These are phyloP conservation scores for Aureobasidium sp. DNA, from an alignment of 2,329 filamentous ascomycete genomes.

Conservation along the genomic window DNA sequence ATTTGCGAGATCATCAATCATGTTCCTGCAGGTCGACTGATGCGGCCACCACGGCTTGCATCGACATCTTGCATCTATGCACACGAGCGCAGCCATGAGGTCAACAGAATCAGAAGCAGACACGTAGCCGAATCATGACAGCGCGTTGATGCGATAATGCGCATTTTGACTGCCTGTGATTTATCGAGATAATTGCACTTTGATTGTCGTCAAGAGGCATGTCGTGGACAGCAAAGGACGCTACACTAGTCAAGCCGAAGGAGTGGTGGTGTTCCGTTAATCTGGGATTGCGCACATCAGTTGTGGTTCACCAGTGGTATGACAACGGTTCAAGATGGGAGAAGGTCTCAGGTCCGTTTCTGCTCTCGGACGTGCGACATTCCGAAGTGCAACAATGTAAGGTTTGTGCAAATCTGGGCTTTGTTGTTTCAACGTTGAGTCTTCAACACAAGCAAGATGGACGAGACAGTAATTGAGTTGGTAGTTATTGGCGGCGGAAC, in stretches of 20 bases:
- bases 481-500: neutral
- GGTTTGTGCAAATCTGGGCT: neutral
- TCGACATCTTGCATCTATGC: constrained; percentile 4
- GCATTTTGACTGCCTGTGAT: neutral
- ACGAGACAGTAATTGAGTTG: neutral
- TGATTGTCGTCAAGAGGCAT: neutral
- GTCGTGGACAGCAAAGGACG: neutral
- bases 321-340: constrained; percentile 3
- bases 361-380: neutral
- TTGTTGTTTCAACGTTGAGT: neutral
- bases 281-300: neutral
- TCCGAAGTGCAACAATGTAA: neutral
- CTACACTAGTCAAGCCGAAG: neutral
- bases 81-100: constrained; percentile 2
- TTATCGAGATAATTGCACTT: neutral
- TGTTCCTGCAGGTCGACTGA: constrained; percentile 11
- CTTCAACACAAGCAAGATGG: neutral
- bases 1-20: neutral
- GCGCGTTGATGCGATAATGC: neutral
- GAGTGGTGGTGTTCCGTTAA: neutral
- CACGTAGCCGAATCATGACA: neutral
- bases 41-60: constrained; percentile 7
- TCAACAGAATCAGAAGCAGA: neutral
- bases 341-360: constrained; percentile 2
- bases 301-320: neutral